These are phyloP conservation scores for Albizia julibrissin DNA, from an alignment of 306 rosid genomes.

Conservation along the genomic window DNA sequence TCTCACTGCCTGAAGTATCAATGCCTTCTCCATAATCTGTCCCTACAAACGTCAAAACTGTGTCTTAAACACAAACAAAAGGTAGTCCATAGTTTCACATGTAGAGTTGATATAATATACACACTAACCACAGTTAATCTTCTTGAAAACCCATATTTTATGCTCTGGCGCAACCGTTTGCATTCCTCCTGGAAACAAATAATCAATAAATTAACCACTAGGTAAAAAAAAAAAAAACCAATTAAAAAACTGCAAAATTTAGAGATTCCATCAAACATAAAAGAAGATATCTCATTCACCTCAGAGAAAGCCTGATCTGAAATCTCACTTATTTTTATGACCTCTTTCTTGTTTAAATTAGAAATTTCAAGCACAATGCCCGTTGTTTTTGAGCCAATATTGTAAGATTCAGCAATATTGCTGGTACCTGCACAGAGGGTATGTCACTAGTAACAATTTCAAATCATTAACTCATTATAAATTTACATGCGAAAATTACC, in stretches of 20 bases:
- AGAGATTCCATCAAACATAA: slow-evolving; percentile 6
- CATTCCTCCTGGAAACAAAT: slow-evolving; percentile 77
- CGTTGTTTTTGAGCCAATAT: slow-evolving; percentile 63
- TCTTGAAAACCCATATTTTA: slow-evolving; percentile 76
- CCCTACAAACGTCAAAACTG: slow-evolving; percentile 58
- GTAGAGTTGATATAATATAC: slow-evolving; percentile 29
- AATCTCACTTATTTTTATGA: slow-evolving; percentile 70
- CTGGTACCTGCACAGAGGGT: slow-evolving; percentile 70
- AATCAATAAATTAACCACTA: slow-evolving; percentile 37
- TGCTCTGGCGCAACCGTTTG: slow-evolving; percentile 72
- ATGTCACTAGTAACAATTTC: slow-evolving; percentile 31
- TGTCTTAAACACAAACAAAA: slow-evolving; percentile 29
- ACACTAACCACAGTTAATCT: slow-evolving; percentile 82
- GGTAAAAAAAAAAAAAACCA: slow-evolving; percentile 13
- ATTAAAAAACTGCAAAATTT: neutral
- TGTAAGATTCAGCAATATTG: slow-evolving; percentile 71
- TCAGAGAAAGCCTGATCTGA: slow-evolving; percentile 86
- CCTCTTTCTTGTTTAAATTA: slow-evolving; percentile 82
- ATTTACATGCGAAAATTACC: slow-evolving; percentile 15
- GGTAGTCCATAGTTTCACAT: neutral
- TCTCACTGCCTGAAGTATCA: slow-evolving; percentile 71
- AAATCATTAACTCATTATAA: slow-evolving; percentile 14
- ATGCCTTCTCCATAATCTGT: slow-evolving; percentile 75
- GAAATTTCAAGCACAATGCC: slow-evolving; percentile 77
- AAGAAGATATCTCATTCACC: slow-evolving; percentile 50